Base-by-base conservation (phyloP, 352 stramenopile species). In the Phytophthora idaei region DNA sequence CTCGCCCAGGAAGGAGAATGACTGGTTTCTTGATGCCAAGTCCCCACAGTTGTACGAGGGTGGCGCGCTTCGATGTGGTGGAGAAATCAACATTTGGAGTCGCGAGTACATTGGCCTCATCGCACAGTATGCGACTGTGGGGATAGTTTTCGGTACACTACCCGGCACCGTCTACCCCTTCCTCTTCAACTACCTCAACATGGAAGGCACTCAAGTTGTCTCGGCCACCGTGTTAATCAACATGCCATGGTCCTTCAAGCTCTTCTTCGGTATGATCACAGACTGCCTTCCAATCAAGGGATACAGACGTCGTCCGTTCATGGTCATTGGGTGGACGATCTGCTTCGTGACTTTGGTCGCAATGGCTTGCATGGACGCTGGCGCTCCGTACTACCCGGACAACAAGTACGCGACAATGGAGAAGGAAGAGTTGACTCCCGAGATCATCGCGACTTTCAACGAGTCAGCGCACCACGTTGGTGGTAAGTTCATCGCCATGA, bases 191-290 rank as follows among this genome's bases (percentile, higher is more conserved):
- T 87, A 83, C 57, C 64, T 84, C 49, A 73, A 85, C 61, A 78
- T 82, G 71, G 63, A 78, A 48, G 73, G 73, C 25, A 69, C 76
- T 3, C 67, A 81, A 36, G 60, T 80, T 2, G 73, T 83, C 11
- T 74, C 76, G 2, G 78, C 78, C 21, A 55, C 31, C 1, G 64
- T 71, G 60, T 58, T 87, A 1, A 46, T 85, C 37, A 71, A 69
- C 39, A 58, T 88, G 60, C 75, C 76, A 0, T 88, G 79, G 79
- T 83, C 74, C 3, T 81, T 86, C 65, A 88, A 85, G 51, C 50
- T 80, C 5, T 77, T 88, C 50, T 82, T 81, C 57, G 77, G 76
- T 29, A 71, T 88, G 59, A 37, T 81, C 4, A 80, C 77, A 4
- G 79, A 88, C 37, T 83, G 73, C 45, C 37, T 81, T 14, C 78